Evolutionary conservation across 129 eudicot species (phyloP).

Genomic region (Flaveria ramosissima): DNA sequence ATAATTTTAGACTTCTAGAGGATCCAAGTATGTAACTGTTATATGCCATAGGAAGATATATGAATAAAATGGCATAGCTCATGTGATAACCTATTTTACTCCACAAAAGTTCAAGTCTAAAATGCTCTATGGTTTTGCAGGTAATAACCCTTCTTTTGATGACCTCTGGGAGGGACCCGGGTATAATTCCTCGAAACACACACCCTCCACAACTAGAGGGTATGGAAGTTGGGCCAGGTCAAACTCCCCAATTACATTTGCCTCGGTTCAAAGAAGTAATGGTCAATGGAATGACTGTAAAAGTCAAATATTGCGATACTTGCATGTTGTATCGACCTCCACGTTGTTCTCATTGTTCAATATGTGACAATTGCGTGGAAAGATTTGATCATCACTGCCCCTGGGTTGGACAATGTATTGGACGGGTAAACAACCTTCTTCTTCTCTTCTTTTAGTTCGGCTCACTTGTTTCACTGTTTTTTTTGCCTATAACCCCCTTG

Average conservation of each 20-base stretch:
- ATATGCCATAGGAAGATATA: not conserved
- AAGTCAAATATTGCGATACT: constrained; percentile 83
- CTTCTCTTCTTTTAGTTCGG: not conserved
- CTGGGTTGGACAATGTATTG: constrained; percentile 96
- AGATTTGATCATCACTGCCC: constrained; percentile 96
- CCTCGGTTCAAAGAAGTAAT: constrained; percentile 71
- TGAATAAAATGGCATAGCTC: constrained; percentile 15
- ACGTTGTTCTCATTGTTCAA: constrained; percentile 92
- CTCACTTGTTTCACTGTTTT: constrained; percentile 2
- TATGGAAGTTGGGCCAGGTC: constrained; percentile 45
- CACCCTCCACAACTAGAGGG: constrained; percentile 75
- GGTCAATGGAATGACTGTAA: constrained; percentile 71
- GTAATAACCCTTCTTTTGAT: constrained; percentile 62
- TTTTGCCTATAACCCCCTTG: too few relatives aligned
- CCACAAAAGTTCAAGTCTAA: not conserved
- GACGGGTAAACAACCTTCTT: constrained; percentile 52
- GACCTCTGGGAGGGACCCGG: constrained; percentile 92
- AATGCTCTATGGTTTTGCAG: constrained; percentile 40
- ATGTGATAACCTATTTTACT: not conserved
- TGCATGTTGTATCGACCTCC: constrained; percentile 91
- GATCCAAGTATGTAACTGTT: not conserved
- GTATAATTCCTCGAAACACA: constrained; percentile 76
- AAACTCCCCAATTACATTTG: constrained; percentile 51
- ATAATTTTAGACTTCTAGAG: not conserved
- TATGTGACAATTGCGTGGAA: constrained; percentile 91